A percentile compares a stretch with the other conserved stretches of the same genome.
Conservation (phyloP, 495 filamentous ascomycete genomes). For the Aspergillus conjunctus region DNA sequence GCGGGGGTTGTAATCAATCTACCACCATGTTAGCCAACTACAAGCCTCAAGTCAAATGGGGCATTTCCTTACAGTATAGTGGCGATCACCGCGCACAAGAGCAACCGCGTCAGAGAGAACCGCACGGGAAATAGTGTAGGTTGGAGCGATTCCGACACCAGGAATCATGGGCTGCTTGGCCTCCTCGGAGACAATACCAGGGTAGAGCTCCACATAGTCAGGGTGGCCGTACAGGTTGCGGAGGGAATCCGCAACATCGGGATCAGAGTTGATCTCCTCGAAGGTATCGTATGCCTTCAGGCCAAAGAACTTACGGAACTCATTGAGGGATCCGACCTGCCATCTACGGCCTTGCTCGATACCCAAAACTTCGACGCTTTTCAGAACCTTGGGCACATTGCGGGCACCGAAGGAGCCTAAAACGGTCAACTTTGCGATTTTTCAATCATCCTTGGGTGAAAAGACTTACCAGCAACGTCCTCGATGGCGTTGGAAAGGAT, state of each 20-base stretch:
- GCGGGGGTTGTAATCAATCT: conserved; percentile 68
- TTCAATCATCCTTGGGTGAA: neutral
- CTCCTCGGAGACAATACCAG: conserved; percentile 58
- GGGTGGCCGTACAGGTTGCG: conserved; percentile 57
- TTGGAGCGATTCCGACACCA: conserved; percentile 58
- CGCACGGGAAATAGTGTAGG: conserved; percentile 59
- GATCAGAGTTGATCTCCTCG: conserved; percentile 59
- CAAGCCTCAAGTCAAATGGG: neutral
- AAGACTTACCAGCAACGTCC: conserved; percentile 55
- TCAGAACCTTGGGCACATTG: conserved; percentile 60
- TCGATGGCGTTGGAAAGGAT: conserved; percentile 62
- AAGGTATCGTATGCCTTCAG: conserved; percentile 60
- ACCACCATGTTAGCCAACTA: conserved; percentile 12
- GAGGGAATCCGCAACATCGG: conserved; percentile 15
- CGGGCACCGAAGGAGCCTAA: conserved; percentile 58
- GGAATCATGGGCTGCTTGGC: conserved; percentile 56
- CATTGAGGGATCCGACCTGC: conserved; percentile 62
- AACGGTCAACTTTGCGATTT: neutral
- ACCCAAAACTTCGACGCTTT: conserved; percentile 60
- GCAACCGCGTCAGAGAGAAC: conserved; percentile 57
- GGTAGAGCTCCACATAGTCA: conserved; percentile 66
- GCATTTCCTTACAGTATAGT: conserved; percentile 47
- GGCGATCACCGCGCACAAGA: conserved; percentile 55
- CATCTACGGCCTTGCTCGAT: conserved; percentile 63
- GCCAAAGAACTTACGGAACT: conserved; percentile 64